A percentile compares a stretch with the other conserved stretches of the same genome.
Conservation (phyloP, 2,329 filamentous ascomycete species). For the Rutstroemia sydowiana region DNA sequence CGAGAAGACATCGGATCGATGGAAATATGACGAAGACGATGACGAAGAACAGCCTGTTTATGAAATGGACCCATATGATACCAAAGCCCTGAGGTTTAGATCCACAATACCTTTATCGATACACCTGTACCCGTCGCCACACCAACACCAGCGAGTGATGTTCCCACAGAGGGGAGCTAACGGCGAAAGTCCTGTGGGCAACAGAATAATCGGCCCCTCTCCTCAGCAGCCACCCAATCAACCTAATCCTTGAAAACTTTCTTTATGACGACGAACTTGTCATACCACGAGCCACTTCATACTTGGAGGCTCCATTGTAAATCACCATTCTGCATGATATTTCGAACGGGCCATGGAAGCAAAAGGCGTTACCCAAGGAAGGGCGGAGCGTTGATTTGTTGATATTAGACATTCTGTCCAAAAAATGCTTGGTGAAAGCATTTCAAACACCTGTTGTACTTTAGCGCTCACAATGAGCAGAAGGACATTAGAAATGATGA, state of each 20-base stretch:
- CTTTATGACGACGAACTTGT: conserved; percentile 16
- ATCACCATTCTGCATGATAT: conserved; percentile 22
- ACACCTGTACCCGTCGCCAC: conserved; percentile 23
- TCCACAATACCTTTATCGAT: conserved; percentile 34
- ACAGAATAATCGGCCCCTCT: conserved; percentile 16
- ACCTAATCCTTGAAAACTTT: conserved; percentile 15
- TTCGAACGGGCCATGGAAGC: conserved; percentile 16
- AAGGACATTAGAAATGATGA: conserved; percentile 18
- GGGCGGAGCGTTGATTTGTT: conserved; percentile 23
- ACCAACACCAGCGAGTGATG: conserved; percentile 17
- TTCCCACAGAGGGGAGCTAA: conserved; percentile 10
- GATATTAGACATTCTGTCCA: conserved; percentile 19
- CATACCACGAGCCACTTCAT: conserved; percentile 5
- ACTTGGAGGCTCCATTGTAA: conserved; percentile 17
- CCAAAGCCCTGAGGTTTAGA: conserved; percentile 51
- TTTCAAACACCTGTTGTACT: conserved; percentile 25
- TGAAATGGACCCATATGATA: conserved; percentile 65
- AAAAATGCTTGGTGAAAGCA: conserved; percentile 7
- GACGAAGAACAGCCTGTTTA: conserved; percentile 71
- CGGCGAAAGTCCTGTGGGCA: conserved; percentile 18
- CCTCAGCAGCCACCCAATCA: conserved; percentile 14
- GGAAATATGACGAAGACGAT: conserved; percentile 82
- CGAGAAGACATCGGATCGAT: conserved; percentile 53
- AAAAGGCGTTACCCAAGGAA: conserved; percentile 27
- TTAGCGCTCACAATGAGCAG: conserved; percentile 20